Evolutionary conservation across 306 rosid species (phyloP), one percentile per base, ranked within the genome.

Genomic region (Neltuma alba): DNA sequence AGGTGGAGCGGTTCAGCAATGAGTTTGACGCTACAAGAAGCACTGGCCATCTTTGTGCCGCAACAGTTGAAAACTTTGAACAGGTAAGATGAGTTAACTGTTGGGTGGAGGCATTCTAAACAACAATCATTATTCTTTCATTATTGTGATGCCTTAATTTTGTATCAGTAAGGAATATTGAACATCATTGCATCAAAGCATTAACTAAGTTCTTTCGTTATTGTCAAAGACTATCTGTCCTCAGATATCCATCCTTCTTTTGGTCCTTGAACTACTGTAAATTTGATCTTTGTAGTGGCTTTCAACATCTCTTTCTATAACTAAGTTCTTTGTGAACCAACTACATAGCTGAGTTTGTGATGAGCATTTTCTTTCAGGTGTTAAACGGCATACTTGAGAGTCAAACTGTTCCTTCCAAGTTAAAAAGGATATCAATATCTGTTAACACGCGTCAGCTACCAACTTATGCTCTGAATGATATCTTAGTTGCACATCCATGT

Each of bases 11-110:
- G 85, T 87, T 81, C 71, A 76, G 82, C 75, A 82, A 76, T 60
- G 92, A 85, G 82, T 91, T 89, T 83, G 94, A 95, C 85, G 97
- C 98, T 75, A 82, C 76, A 70, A 90, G 99, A 90, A 95, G 98
- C 91, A 90, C 91, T 1, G 96, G 98, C 72, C 88, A 89, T 74
- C 98, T 92, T 70, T 95, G 98, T 82, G 86, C 91, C 44, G 92
- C 98, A 54, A 90, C 92, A 28, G 80, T 85, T 76, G 88, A 82
- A 77, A 90, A 91, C 88, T 95, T 93, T 79, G 96, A 92, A 83
- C 96, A 84, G 55, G 99, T 87, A 86, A 89, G 87, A 79, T 70
- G 60, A 55, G 37, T 78, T 78, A 65, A 54, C 76, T 62, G 50
- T 36, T 64, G 52, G 50, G 62, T 68, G 5, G 34, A 16, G 48